These are phyloP conservation scores for Cryptococcus neoformans DNA, from an alignment of 1,284 basidiomycete genomes.

Conservation along the genomic window DNA sequence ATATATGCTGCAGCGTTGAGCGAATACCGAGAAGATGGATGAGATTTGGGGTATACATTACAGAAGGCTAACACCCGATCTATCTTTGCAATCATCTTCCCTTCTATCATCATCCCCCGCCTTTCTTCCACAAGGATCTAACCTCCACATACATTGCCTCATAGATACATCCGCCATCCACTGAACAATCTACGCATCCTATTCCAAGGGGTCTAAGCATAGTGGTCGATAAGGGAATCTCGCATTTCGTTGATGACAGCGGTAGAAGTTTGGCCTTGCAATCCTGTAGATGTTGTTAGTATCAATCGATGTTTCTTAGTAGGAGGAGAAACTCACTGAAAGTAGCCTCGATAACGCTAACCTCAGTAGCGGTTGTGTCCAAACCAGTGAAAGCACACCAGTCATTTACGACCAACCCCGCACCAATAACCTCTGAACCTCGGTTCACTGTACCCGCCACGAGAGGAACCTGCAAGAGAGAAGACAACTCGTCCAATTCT, in stretches of 20 bases:
- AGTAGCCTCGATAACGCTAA: slow-evolving; percentile 94
- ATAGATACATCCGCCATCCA: too few species aligned
- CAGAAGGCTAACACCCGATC: too few species aligned
- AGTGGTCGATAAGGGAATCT: slow-evolving; percentile 89
- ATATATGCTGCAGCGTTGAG: too few species aligned
- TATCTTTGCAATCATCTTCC: too few species aligned
- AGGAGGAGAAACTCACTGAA: slow-evolving; percentile 69
- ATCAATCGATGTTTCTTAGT: not conserved
- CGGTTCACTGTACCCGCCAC: slow-evolving; percentile 98
- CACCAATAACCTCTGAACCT: slow-evolving; percentile 96
- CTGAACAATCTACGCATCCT: too few species aligned
- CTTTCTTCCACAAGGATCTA: too few species aligned
- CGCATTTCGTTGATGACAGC: slow-evolving; percentile 93
- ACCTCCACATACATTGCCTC: too few species aligned
- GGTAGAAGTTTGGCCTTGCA: slow-evolving; percentile 80
- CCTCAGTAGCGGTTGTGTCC: slow-evolving; percentile 97
- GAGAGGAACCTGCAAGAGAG: slow-evolving; percentile 88
- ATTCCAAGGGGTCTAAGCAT: slow-evolving; percentile 59
- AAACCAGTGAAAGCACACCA: slow-evolving; percentile 98
- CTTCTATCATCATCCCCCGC: too few species aligned
- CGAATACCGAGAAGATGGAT: too few species aligned
- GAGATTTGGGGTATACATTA: too few species aligned
- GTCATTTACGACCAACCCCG: slow-evolving; percentile 96
- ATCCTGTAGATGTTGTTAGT: slow-evolving; percentile 55
- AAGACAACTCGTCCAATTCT: slow-evolving; percentile 96